Evolutionary conservation across 2,329 filamentous ascomycete species (phyloP).

Genomic region (Xylaria sp.): DNA sequence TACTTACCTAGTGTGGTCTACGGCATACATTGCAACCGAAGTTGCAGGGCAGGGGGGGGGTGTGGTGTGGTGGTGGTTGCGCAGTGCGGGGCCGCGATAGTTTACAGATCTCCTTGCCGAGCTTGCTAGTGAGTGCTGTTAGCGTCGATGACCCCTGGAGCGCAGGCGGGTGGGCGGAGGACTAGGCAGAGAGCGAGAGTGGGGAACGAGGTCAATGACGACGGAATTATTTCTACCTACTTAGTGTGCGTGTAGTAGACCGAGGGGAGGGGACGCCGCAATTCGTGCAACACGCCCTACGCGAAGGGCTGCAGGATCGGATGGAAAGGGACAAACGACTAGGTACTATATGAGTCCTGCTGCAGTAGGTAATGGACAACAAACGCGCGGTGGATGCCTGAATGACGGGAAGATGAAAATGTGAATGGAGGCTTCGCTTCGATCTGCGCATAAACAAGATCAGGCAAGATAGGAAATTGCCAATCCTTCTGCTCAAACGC

Average conservation of each 20-base stretch:
- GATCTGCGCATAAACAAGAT: not conserved
- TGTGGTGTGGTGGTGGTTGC: not conserved
- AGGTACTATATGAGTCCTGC: not conserved
- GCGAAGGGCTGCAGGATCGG: not conserved
- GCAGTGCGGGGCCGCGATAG: constrained; percentile 20
- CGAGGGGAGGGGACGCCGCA: not conserved
- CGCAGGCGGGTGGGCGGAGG: constrained; percentile 29
- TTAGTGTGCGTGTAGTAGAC: not conserved
- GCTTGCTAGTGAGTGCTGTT: not conserved
- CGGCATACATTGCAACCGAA: constrained; percentile 12
- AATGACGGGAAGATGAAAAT: not conserved
- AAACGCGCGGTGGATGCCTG: not conserved
- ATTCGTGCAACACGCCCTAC: constrained; percentile 15
- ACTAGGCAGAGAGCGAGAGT: constrained; percentile 7
- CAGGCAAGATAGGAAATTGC: not conserved
- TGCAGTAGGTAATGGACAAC: not conserved
- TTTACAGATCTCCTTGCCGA: constrained; percentile 26
- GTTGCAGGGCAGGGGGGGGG: constrained; percentile 23
- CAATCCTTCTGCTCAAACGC: not conserved
- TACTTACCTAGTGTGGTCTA: not conserved
- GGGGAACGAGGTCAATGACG: constrained; percentile 29
- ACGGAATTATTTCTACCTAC: constrained; percentile 19
- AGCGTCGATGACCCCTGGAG: constrained; percentile 13
- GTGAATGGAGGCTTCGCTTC: no score
- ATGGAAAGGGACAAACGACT: not conserved